Conservation (phyloP, 768 basidiomycete species). For the Calocybe indica region DNA sequence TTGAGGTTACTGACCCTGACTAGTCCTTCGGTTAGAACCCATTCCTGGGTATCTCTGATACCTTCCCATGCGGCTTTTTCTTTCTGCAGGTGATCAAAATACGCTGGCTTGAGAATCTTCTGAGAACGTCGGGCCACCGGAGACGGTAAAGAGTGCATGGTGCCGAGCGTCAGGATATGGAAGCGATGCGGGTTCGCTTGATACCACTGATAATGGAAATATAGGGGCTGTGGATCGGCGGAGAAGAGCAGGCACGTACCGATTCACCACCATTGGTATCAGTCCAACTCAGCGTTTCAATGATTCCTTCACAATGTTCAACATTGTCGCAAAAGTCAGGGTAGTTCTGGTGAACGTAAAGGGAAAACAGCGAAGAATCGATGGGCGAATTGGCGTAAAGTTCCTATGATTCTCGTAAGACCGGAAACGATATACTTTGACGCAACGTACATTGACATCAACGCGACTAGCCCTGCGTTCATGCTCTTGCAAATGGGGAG, state of each 20-base stretch:
- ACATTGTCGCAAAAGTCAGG: slow-evolving; percentile 75
- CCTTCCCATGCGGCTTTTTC: slow-evolving; percentile 58
- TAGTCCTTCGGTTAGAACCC: slow-evolving; percentile 40
- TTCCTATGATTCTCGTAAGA: slow-evolving; percentile 30
- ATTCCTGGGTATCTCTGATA: slow-evolving; percentile 48
- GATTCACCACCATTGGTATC: slow-evolving; percentile 64
- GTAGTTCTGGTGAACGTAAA: slow-evolving; percentile 95
- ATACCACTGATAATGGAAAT: slow-evolving; percentile 42
- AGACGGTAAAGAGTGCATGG: slow-evolving; percentile 80
- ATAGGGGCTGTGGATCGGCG: not conserved
- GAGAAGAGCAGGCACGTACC: slow-evolving; percentile 28
- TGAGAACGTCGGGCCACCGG: slow-evolving; percentile 79
- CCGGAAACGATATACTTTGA: not conserved
- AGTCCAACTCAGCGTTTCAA: slow-evolving; percentile 73
- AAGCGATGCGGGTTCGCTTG: slow-evolving; percentile 81
- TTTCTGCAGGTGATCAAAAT: slow-evolving; percentile 60
- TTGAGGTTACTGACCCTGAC: slow-evolving; percentile 5
- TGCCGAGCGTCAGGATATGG: slow-evolving; percentile 74
- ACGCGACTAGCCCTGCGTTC: slow-evolving; percentile 67
- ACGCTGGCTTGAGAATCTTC: slow-evolving; percentile 82
- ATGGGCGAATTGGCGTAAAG: slow-evolving; percentile 84
- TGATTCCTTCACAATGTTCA: slow-evolving; percentile 64
- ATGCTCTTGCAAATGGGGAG: slow-evolving; percentile 52
- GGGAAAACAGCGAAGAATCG: slow-evolving; percentile 81
- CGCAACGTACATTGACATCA: slow-evolving; percentile 57